These are phyloP conservation scores for Sonneratia alba DNA, from an alignment of 345 rosid genomes.

Conservation along the genomic window DNA sequence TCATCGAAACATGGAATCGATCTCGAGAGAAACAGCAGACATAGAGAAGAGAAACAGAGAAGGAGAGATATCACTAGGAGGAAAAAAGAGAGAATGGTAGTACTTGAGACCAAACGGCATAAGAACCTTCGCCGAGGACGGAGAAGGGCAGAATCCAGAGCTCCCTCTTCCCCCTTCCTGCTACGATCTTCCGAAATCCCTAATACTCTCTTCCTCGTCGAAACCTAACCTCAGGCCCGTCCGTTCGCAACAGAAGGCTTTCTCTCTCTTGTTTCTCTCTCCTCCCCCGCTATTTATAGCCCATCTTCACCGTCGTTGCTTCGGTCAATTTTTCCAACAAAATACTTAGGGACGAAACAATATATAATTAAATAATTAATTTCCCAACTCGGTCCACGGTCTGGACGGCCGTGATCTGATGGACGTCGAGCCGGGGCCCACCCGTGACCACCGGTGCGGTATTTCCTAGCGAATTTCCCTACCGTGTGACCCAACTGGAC, in stretches of 20 bases:
- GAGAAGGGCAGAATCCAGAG: slow-evolving; percentile 58
- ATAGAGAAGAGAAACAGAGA: too few species aligned
- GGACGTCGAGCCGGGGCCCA: background rate
- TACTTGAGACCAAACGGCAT: slow-evolving; percentile 73
- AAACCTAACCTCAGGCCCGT: background rate
- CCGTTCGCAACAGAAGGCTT: background rate
- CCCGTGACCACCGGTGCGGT: background rate
- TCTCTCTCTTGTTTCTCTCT: background rate
- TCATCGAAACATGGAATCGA: background rate
- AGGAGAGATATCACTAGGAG: too few species aligned
- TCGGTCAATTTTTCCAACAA: too few species aligned
- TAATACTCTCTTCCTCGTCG: background rate
- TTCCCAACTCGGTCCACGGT: background rate
- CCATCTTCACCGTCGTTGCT: too few species aligned
- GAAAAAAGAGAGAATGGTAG: slow-evolving; percentile 7
- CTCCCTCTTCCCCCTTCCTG: slow-evolving; percentile 15
- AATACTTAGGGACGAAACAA: background rate
- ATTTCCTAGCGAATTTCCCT: too few species aligned
- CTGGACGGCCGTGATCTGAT: too few species aligned
- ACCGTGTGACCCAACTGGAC: background rate
- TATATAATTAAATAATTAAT: background rate
- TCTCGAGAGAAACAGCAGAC: background rate
- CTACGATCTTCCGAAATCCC: too few species aligned
- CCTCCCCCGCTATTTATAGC: background rate
- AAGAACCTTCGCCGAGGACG: slow-evolving; percentile 81